Evolutionary conservation across 2,329 filamentous ascomycete genomes (phyloP).

Genomic region (Neofusicoccum umdonicola): DNA sequence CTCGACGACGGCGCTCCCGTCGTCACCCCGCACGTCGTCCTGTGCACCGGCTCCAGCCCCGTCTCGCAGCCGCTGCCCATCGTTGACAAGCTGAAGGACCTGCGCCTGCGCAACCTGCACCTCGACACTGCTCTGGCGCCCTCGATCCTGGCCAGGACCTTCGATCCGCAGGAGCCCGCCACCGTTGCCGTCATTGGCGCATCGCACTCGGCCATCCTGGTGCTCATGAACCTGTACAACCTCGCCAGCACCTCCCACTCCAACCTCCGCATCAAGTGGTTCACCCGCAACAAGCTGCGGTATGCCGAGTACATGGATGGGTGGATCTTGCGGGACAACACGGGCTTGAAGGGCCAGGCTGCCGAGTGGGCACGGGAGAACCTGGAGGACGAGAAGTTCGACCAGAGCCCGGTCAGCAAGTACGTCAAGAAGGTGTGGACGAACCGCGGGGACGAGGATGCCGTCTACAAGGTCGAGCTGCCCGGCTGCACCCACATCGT

Average conservation of each 20-base stretch:
- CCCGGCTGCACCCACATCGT: constrained; percentile 53
- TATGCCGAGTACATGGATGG: constrained; percentile 63
- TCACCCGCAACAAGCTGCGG: constrained; percentile 57
- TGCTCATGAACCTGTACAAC: constrained; percentile 59
- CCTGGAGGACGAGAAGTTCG: constrained; percentile 50
- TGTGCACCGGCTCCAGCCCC: constrained; percentile 60
- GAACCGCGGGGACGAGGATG: constrained; percentile 48
- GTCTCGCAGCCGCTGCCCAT: constrained; percentile 45
- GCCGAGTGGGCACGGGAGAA: constrained; percentile 59
- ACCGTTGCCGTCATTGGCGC: constrained; percentile 60
- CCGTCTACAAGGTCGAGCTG: constrained; percentile 47
- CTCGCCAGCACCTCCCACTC: constrained; percentile 54
- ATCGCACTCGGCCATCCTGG: constrained; percentile 63
- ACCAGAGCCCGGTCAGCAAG: constrained; percentile 26
- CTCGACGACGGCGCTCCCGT: constrained; percentile 32
- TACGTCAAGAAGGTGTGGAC: constrained; percentile 37
- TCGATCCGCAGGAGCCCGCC: constrained; percentile 36
- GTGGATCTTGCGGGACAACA: constrained; percentile 65
- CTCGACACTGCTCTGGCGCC: constrained; percentile 59
- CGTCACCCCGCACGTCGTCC: constrained; percentile 48
- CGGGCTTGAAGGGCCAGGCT: constrained; percentile 61
- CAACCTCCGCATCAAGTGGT: constrained; percentile 58
- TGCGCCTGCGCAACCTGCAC: constrained; percentile 45
- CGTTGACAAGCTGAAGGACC: constrained; percentile 23
- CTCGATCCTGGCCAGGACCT: constrained; percentile 43